These are phyloP conservation scores for Rhizoclosmatium sp. DNA, from an alignment of 192 early-diverging fungal genomes.

Conservation along the genomic window DNA sequence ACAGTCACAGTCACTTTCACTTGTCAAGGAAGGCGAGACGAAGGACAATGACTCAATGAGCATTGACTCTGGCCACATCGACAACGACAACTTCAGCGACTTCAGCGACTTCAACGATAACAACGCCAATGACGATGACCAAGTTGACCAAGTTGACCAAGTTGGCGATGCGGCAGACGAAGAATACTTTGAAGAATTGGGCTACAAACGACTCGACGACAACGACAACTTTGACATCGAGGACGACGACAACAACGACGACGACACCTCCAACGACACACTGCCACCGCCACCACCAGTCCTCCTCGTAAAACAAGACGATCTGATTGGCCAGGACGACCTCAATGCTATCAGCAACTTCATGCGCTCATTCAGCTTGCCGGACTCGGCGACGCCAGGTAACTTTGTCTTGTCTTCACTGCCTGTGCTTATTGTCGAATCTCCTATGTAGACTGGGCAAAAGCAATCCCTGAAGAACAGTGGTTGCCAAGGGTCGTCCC, in stretches of 20 bases:
- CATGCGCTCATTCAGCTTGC: background rate
- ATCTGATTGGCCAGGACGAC: slow-evolving; percentile 6
- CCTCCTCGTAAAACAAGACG: background rate
- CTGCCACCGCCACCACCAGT: background rate
- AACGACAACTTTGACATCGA: background rate
- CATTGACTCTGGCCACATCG: background rate
- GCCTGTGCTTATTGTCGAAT: background rate
- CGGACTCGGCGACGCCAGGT: slow-evolving; percentile 12
- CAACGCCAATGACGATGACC: background rate
- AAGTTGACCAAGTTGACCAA: background rate
- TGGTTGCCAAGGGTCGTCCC: slow-evolving; percentile 17
- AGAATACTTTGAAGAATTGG: slow-evolving; percentile 16
- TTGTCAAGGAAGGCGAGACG: background rate
- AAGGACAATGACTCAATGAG: background rate
- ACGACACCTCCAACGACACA: background rate
- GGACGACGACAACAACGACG: slow-evolving; percentile 2
- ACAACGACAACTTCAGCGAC: background rate
- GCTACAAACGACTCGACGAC: slow-evolving; percentile 8
- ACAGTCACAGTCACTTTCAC: too few relatives aligned
- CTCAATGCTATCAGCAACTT: slow-evolving; percentile 9
- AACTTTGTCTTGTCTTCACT: background rate
- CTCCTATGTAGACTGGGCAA: slow-evolving; percentile 29
- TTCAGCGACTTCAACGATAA: background rate
- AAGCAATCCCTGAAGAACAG: slow-evolving; percentile 23
- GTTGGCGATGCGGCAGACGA: background rate